Conservation (phyloP, 306 rosid species). For the Dryas octopetala region DNA sequence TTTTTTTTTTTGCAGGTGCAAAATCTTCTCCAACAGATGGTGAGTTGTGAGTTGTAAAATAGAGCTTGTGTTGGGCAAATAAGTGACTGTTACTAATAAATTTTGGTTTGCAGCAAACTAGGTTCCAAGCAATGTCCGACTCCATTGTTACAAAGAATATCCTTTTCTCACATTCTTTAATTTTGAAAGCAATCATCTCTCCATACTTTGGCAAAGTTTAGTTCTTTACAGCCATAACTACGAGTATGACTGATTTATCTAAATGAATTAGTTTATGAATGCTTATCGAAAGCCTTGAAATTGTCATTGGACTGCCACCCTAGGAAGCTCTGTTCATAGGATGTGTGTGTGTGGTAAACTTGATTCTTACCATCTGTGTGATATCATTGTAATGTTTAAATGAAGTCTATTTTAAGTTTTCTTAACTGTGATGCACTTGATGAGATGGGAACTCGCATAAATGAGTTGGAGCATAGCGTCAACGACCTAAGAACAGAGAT, state of each 20-base stretch:
- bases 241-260: background rate
- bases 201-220: background rate
- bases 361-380: background rate
- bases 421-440: slow-evolving; percentile 81
- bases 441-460: slow-evolving; percentile 93
- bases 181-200: background rate
- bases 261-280: background rate
- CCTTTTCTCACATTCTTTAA: slow-evolving; percentile 45
- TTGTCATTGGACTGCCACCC: background rate
- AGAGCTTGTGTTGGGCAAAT: slow-evolving; percentile 18
- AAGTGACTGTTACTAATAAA: slow-evolving; percentile 28
- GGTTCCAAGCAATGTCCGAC: slow-evolving; percentile 93
- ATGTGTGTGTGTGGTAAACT: background rate
- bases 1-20: slow-evolving; percentile 62
- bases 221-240: background rate
- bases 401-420: slow-evolving; percentile 27
- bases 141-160: slow-evolving; percentile 91
- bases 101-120: slow-evolving; percentile 68
- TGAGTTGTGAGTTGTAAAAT: slow-evolving; percentile 43
- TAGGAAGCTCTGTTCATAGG: background rate
- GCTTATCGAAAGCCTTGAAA: background rate
- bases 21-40: slow-evolving; percentile 98
- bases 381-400: background rate
- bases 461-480: slow-evolving; percentile 92
- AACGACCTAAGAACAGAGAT: slow-evolving; percentile 81